Evolutionary conservation across 2,329 filamentous ascomycete species (phyloP), one percentile per base, ranked within the genome.

Genomic region (Arthrobotrys sinensis): DNA sequence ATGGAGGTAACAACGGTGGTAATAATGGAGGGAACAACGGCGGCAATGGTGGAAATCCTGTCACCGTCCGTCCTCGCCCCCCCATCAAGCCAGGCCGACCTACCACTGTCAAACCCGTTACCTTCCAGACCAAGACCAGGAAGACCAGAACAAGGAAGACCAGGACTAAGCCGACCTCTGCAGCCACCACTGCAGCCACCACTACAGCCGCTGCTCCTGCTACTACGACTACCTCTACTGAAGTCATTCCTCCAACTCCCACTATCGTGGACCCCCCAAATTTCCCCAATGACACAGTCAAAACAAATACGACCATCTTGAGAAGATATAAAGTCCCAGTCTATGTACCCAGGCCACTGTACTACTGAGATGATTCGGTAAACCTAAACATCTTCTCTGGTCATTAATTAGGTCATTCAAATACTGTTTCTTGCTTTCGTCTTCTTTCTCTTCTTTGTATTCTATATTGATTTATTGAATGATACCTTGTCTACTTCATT

Each of bases 251-350:
- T 53, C 50, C 24, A 38, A 48, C 40, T 14, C 50, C 32, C 50
- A 55, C 53, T 8, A 36, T 57, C n/a, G 36, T 43, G 19, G 24
- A 57, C 8, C 45, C 57, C n/a, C 72, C 72, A 50, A 32, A 3
- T 11, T 43, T 68, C 55, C n/a, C 57, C 28, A 76, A 64, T 45
- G 40, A 43, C 28, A 76, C 53, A 6, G 38, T 64, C 8, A 24
- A 11, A 1, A 66, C 65, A 21, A 76, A 76, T 43, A 40, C 55
- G 16, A 76, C 72, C 6, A 32, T 76, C 1, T 19, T 63, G 28
- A 76, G 71, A 40, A 68, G 71, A 69, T 76, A 68, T 21, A 64
- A 40, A 12, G 43, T 62, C 19, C 69, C 71, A 40, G 64, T 55
- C 28, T 60, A 60, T 28, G 55, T 60, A 8, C 71, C 71, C 19